Conservation (phyloP, 2,329 filamentous ascomycete species). For the Nigrospora osmanthi region DNA sequence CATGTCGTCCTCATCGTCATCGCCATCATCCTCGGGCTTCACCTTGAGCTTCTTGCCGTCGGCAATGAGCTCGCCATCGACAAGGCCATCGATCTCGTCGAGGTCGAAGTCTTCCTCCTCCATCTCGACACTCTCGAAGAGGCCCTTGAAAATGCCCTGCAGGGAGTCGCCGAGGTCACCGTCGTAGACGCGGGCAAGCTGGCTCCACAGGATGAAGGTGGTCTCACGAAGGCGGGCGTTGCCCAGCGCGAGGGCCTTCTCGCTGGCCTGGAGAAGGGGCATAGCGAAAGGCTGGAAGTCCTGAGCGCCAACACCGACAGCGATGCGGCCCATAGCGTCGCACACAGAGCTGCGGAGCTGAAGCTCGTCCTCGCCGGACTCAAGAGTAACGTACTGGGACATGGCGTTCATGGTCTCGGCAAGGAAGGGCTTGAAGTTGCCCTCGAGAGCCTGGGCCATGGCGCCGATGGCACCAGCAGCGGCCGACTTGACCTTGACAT, state of each 20-base stretch:
- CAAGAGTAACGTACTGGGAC: slow-evolving; percentile 74
- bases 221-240: slow-evolving; percentile 91
- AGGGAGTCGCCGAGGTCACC: slow-evolving; percentile 76
- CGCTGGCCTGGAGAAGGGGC: slow-evolving; percentile 84
- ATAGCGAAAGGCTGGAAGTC: slow-evolving; percentile 87
- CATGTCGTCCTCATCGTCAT: slow-evolving; percentile 64
- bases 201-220: slow-evolving; percentile 95
- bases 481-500: slow-evolving; percentile 83
- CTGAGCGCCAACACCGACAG: slow-evolving; percentile 75
- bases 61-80: slow-evolving; percentile 48
- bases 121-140: slow-evolving; percentile 79
- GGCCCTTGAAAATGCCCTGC: slow-evolving; percentile 66
- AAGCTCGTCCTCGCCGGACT: slow-evolving; percentile 83
- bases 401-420: slow-evolving; percentile 85
- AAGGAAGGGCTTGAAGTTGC: slow-evolving; percentile 86
- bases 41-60: slow-evolving; percentile 83
- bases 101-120: slow-evolving; percentile 82
- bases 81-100: slow-evolving; percentile 44
- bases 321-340: slow-evolving; percentile 90
- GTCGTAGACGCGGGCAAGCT: slow-evolving; percentile 87
- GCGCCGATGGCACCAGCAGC: slow-evolving; percentile 86
- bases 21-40: slow-evolving; percentile 61
- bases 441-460: slow-evolving; percentile 77
- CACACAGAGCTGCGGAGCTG: slow-evolving; percentile 83
- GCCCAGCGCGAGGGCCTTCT: slow-evolving; percentile 81